Percentiles rank a stretch among this genome's conserved stretches.
These are phyloP conservation scores for Rhamnella rubrinervis DNA, from an alignment of 331 rosid genomes.

Conservation along the genomic window DNA sequence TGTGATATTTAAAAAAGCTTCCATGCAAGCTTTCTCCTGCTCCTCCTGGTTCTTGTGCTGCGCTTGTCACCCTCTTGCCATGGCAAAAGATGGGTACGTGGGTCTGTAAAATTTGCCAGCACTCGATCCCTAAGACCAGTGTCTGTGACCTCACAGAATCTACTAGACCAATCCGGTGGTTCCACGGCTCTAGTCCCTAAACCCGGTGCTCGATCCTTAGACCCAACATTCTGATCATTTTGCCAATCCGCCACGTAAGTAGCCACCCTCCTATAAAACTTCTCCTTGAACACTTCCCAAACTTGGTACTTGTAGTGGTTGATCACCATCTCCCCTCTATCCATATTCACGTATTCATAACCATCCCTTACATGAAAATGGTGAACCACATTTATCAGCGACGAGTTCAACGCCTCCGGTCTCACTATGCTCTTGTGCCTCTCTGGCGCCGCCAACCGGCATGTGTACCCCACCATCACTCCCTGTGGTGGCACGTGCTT, in stretches of 20 bases:
- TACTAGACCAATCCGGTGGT: conserved; percentile 61
- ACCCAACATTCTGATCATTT: conserved; percentile 53
- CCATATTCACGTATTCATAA: conserved; percentile 38
- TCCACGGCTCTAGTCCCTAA: conserved; percentile 66
- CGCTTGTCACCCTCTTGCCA: conserved; percentile 44
- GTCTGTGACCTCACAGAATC: conserved; percentile 72
- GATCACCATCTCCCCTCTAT: conserved; percentile 44
- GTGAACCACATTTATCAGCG: conserved; percentile 75
- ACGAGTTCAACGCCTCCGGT: conserved; percentile 59
- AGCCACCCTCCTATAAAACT: conserved; percentile 73
- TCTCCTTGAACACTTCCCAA: conserved; percentile 77
- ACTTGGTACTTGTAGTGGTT: conserved; percentile 91
- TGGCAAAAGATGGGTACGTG: conserved; percentile 40
- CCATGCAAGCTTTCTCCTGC: conserved; percentile 16
- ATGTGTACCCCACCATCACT: conserved; percentile 68
- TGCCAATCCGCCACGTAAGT: conserved; percentile 79
- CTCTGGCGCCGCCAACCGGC: conserved; percentile 46
- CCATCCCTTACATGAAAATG: conserved; percentile 63
- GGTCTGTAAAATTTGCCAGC: conserved; percentile 27
- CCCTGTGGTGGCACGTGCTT: conserved; percentile 46
- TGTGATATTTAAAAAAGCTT: background rate
- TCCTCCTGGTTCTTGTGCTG: background rate
- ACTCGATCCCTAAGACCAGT: conserved; percentile 45
- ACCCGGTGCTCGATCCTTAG: conserved; percentile 79
- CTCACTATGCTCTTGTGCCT: conserved; percentile 84